These are phyloP conservation scores for Pleurotus eryngii DNA, from an alignment of 768 basidiomycete species.

Conservation along the genomic window DNA sequence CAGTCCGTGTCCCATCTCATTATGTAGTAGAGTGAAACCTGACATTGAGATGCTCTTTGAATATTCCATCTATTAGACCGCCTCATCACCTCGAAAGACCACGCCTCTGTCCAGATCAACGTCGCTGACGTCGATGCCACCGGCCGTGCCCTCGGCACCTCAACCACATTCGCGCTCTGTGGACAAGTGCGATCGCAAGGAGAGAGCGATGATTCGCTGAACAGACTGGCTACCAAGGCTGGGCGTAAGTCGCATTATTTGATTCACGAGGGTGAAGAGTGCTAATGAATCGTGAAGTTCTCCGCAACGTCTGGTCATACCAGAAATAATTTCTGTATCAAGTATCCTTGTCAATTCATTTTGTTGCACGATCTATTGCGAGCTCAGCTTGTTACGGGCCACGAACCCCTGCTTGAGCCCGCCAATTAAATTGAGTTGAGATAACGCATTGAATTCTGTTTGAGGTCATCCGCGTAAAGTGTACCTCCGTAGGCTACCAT, in stretches of 20 bases:
- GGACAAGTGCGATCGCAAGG: slow-evolving; percentile 93
- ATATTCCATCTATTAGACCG: slow-evolving; percentile 58
- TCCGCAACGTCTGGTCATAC: slow-evolving; percentile 96
- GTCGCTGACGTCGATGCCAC: slow-evolving; percentile 91
- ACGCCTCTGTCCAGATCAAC: slow-evolving; percentile 96
- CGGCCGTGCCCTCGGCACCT: slow-evolving; percentile 73
- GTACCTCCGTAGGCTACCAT: too few relatives aligned
- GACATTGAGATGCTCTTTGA: background rate
- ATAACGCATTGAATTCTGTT: too few relatives aligned
- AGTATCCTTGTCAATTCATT: background rate
- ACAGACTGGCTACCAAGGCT: slow-evolving; percentile 92
- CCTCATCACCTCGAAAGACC: slow-evolving; percentile 98
- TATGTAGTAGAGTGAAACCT: background rate
- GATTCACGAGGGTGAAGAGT: background rate
- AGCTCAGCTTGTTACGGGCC: too few relatives aligned
- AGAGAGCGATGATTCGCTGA: slow-evolving; percentile 95
- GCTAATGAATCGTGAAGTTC: slow-evolving; percentile 45
- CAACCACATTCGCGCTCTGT: slow-evolving; percentile 91
- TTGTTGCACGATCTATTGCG: background rate
- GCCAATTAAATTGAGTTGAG: too few relatives aligned
- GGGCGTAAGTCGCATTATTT: slow-evolving; percentile 66
- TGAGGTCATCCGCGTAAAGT: too few relatives aligned
- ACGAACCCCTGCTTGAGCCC: too few relatives aligned
- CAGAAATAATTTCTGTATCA: slow-evolving; percentile 62
- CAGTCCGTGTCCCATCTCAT: slow-evolving; percentile 53